Base-by-base conservation (phyloP, 345 rosid genomes). In the Microthlaspi erraticum region DNA sequence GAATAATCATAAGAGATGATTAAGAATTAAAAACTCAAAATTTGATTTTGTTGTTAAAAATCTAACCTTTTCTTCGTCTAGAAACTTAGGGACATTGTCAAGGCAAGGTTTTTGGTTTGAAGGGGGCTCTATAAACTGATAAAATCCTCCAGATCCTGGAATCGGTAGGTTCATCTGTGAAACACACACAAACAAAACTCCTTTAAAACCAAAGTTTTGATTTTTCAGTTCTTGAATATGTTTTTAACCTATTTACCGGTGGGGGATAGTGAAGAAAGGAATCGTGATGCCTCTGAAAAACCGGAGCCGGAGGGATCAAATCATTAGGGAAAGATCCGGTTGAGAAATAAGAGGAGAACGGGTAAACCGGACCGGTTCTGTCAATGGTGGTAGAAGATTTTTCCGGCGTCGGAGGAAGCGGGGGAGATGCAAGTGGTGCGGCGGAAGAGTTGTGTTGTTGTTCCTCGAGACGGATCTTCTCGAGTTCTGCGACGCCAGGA, bases 401-500 rank as follows among this genome's bases (percentile, higher is more conserved):
- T 33, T 79, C 68, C 1, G 82, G 76, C 13, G 70, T 12, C 18
- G 18, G 66, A 31, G 32, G 58, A 55, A 23, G 26, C 26, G 31
- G 60, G 37, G 49, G 54, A 42, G 29, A 33, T 20, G 49, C 55
- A 52, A 44, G 45, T 31, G 36, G 51, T 39, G 29, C 9, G 7
- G 18, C 0, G 14, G 54, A 10, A 13, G 66, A 62, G 43, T 54
- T 68, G 14, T 61, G 71, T 57, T 86, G 83, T 70, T 87, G 83
- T 70, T 87, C 90, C 68, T 85, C 88, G 10, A 87, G 77, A 79
- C 88, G 79, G 46, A 89, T 86, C 87, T 87, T 89, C 73, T 89
- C 96, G 12, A 89, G 81, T 51, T 89, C 96, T 0, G 96, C 96
- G 20, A 89, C 96, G 39, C 96, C 96, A 19, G 96, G 96, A 1